Conservation (phyloP, 2,329 filamentous ascomycete species). For the Aspergillus fructus region DNA sequence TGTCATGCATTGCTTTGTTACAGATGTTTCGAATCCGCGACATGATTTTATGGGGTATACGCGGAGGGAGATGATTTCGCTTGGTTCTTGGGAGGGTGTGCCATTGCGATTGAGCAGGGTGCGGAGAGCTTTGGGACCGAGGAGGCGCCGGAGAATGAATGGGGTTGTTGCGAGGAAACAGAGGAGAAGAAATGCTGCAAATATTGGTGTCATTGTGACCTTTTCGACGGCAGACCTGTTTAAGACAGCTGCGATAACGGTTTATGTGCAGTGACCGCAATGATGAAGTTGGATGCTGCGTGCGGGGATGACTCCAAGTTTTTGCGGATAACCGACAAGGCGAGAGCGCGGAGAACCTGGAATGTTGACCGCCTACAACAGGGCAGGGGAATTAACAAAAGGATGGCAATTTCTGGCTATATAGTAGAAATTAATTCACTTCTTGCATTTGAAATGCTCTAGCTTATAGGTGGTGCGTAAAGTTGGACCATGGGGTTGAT, state of each 20-base stretch:
- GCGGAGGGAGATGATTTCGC: slow-evolving; percentile 44
- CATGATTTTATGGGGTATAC: slow-evolving; percentile 69
- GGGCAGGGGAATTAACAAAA: no score
- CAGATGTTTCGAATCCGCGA: slow-evolving; percentile 57
- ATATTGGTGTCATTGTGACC: not conserved
- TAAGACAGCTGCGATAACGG: not conserved
- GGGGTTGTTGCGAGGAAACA: not conserved
- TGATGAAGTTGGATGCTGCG: not conserved
- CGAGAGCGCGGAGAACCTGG: no score
- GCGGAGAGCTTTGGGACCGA: slow-evolving; percentile 9
- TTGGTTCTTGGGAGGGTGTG: slow-evolving; percentile 15
- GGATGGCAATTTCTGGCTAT: no score
- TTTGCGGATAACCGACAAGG: not conserved
- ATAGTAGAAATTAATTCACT: no score
- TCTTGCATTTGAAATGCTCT: no score
- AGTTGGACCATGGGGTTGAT: no score
- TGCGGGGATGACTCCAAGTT: not conserved
- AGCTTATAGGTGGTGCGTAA: no score
- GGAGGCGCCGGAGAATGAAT: slow-evolving; percentile 16
- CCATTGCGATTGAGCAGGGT: not conserved
- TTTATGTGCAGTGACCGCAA: not conserved
- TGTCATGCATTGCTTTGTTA: slow-evolving; percentile 52
- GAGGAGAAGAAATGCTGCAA: not conserved
- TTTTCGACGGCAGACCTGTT: not conserved
- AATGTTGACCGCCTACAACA: no score